A percentile compares a stretch with the other conserved stretches of the same genome.
These are phyloP conservation scores for Lipomyces oligophaga DNA, from an alignment of 805 yeast species.

Conservation along the genomic window DNA sequence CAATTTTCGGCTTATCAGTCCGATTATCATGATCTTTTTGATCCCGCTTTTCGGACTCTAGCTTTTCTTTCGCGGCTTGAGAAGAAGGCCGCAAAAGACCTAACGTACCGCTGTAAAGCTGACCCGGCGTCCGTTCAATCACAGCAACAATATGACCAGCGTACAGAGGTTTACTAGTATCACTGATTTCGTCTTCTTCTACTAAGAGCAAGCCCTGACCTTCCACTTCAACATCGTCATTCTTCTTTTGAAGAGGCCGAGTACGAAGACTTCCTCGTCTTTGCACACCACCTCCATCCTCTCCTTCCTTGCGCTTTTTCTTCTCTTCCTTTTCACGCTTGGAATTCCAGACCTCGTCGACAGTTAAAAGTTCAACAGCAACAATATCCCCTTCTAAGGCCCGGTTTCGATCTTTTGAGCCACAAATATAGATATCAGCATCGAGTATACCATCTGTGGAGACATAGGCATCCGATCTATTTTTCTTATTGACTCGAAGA, in stretches of 20 bases:
- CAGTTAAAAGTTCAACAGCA: conserved; percentile 89
- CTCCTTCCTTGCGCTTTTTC: conserved; percentile 69
- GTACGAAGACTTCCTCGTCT: conserved; percentile 90
- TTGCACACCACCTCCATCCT: conserved; percentile 52
- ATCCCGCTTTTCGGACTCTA: conserved; percentile 38
- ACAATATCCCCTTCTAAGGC: conserved; percentile 96
- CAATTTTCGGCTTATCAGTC: conserved; percentile 78
- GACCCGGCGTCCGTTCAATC: conserved; percentile 95
- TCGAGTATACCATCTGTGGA: conserved; percentile 92
- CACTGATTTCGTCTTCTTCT: conserved; percentile 94
- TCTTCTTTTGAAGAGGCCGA: conserved; percentile 94
- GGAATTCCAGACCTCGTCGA: conserved; percentile 96
- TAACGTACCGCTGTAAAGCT: conserved; percentile 81
- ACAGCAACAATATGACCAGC: conserved; percentile 99
- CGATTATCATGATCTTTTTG: conserved; percentile 32
- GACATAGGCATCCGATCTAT: conserved; percentile 97
- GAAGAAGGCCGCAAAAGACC: conserved; percentile 94
- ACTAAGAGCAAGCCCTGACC: conserved; percentile 88
- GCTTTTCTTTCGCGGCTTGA: conserved; percentile 77
- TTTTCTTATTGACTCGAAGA: conserved; percentile 89
- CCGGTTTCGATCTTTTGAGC: conserved; percentile 95
- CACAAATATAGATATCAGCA: conserved; percentile 96
- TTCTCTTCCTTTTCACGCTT: conserved; percentile 96
- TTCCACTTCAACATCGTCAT: conserved; percentile 97
- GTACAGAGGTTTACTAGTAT: conserved; percentile 86